Evolutionary conservation across 805 yeast genomes (phyloP), one percentile per base, ranked within the genome.

Genomic region (Teunomyces kruisii): DNA sequence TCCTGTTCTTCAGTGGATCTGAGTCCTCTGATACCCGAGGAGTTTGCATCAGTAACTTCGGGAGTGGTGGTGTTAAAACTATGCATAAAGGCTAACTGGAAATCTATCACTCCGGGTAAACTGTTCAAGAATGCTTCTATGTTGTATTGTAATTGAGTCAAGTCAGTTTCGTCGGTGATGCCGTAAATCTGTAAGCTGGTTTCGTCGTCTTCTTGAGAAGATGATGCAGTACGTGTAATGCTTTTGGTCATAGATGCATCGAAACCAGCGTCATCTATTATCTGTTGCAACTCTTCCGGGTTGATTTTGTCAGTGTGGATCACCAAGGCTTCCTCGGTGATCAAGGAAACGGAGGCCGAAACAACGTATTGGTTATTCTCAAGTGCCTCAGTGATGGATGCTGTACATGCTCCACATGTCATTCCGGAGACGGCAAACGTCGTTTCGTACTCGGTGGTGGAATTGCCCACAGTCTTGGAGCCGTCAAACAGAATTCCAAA

Each of bases 321-420:
- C 9, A 67, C 56, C 40, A 48, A 46, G 3, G 73, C 75, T 32
- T 59, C 67, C 36, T 68, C 74, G 1, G 75, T 70, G 8, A 72
- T 55, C 28, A 67, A 54, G 6, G 74, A 68, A 5, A 72, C 66
- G 9, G 62, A 53, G 2, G 56, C 74, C 7, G 46, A 31, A 0
- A 33, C 16, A 5, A 70, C 61, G 0, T 69, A 70, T 5, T 53
- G 48, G 4, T 57, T 36, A 4, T 39, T 41, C 14, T 58, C 53
- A 14, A 72, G 47, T 3, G 67, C 62, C 26, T 62, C 61, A 1
- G 69, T 65, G 28, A 72, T 61, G n/a, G 72, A 57, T 1, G 71
- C 71, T n/a, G 68, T 54, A 47, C 76, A 71, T 3, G 76, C 65
- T 14, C 72, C 74, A 50, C 76, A 71, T 5, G 76, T 71, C 73